A percentile compares a stretch with the other conserved stretches of the same genome.
These are phyloP conservation scores for Hansenula lynferdii DNA, from an alignment of 1,139 yeast species.

Conservation along the genomic window DNA sequence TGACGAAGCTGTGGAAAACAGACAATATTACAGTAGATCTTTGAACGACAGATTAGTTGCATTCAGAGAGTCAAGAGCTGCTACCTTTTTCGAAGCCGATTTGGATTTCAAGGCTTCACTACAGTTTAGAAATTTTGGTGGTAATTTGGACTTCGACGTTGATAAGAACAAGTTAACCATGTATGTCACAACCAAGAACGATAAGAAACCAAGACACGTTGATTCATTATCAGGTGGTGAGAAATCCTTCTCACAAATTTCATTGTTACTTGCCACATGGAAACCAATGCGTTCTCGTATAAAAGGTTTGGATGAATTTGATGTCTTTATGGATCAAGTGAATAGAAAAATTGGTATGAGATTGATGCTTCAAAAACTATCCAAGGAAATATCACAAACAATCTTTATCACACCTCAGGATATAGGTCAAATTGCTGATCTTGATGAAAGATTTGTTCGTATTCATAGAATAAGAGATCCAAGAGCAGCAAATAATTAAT, in stretches of 20 bases:
- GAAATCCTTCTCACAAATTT: constrained; percentile 88
- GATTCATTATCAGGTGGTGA: constrained; percentile 96
- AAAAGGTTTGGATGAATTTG: constrained; percentile 94
- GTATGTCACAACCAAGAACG: constrained; percentile 53
- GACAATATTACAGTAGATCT: constrained; percentile 28
- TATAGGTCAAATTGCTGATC: constrained; percentile 70
- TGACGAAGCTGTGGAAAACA: constrained; percentile 26
- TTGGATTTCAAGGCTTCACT: constrained; percentile 54
- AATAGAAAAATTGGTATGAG: constrained; percentile 79
- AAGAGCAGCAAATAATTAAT: constrained; percentile 10
- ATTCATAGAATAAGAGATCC: constrained; percentile 62
- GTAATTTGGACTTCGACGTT: constrained; percentile 62
- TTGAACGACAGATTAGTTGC: constrained; percentile 46
- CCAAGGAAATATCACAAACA: constrained; percentile 67
- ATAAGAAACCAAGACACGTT: constrained; percentile 59
- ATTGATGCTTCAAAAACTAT: constrained; percentile 65
- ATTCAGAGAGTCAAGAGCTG: constrained; percentile 41
- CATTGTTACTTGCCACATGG: constrained; percentile 89
- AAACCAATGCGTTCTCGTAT: constrained; percentile 82
- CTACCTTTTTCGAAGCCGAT: constrained; percentile 40
- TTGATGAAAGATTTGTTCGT: constrained; percentile 55
- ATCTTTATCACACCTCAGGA: constrained; percentile 95
- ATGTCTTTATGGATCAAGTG: constrained; percentile 95
- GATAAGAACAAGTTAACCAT: constrained; percentile 45
- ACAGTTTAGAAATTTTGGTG: constrained; percentile 69